These are phyloP conservation scores for Hyphopichia buzzinii DNA, from an alignment of 1,139 yeast genomes.

Conservation along the genomic window DNA sequence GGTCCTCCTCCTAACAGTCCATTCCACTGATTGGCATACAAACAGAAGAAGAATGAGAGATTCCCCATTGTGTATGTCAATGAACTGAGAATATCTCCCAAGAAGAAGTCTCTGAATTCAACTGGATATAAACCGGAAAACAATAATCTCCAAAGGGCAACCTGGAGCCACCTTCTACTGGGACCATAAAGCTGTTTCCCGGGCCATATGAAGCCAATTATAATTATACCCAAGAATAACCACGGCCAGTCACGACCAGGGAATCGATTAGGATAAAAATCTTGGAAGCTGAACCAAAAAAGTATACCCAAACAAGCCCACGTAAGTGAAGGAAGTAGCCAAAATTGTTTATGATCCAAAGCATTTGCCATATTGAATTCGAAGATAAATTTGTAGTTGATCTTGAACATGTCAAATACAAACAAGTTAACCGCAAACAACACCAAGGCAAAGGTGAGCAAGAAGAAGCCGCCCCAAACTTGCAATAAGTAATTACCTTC, in stretches of 20 bases:
- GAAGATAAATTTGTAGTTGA: slow-evolving; percentile 89
- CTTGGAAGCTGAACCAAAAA: slow-evolving; percentile 72
- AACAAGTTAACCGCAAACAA: slow-evolving; percentile 68
- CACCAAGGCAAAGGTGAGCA: slow-evolving; percentile 56
- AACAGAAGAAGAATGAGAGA: slow-evolving; percentile 79
- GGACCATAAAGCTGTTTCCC: slow-evolving; percentile 49
- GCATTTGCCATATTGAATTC: slow-evolving; percentile 77
- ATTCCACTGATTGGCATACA: slow-evolving; percentile 69
- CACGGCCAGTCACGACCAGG: slow-evolving; percentile 82
- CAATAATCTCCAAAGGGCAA: slow-evolving; percentile 68
- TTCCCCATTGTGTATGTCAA: slow-evolving; percentile 86
- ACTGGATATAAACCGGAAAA: slow-evolving; percentile 90
- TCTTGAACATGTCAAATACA: slow-evolving; percentile 71
- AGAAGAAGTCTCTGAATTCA: slow-evolving; percentile 88
- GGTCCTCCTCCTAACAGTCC: slow-evolving; percentile 42
- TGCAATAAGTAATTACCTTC: slow-evolving; percentile 67
- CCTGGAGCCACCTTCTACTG: slow-evolving; percentile 71
- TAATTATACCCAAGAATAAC: slow-evolving; percentile 59
- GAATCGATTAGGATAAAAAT: slow-evolving; percentile 60
- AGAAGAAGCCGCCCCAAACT: slow-evolving; percentile 88
- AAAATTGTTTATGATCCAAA: slow-evolving; percentile 63
- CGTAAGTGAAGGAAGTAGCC: slow-evolving; percentile 60
- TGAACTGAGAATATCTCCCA: slow-evolving; percentile 89
- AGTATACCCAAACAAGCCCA: slow-evolving; percentile 57
- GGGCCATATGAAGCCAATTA: slow-evolving; percentile 62